Evolutionary conservation across 2,329 filamentous ascomycete species (phyloP).

Genomic region (Lasiodiplodia sp.): DNA sequence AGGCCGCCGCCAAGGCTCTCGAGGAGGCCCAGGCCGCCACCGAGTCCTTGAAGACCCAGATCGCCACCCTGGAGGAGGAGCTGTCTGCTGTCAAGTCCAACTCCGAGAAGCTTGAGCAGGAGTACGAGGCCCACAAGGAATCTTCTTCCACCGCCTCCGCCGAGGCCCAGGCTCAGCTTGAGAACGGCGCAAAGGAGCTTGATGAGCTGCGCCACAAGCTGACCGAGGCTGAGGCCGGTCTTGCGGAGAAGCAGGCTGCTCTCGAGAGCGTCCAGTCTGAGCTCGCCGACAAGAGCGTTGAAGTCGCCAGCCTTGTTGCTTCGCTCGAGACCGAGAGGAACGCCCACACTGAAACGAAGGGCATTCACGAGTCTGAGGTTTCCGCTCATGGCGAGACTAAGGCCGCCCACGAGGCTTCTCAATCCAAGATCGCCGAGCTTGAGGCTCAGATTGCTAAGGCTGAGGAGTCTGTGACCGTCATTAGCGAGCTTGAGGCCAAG

Average conservation of each 20-base stretch:
- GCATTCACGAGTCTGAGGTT: slow-evolving; percentile 23
- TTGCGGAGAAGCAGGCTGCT: slow-evolving; percentile 29
- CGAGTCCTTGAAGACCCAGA: slow-evolving; percentile 22
- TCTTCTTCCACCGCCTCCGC: slow-evolving; percentile 6
- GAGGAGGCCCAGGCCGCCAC: slow-evolving; percentile 21
- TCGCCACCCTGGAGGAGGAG: slow-evolving; percentile 22
- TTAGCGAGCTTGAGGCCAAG: slow-evolving; percentile 23
- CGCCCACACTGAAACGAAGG: slow-evolving; percentile 12
- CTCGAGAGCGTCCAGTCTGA: slow-evolving; percentile 27
- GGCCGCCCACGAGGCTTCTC: slow-evolving; percentile 22
- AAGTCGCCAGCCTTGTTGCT: slow-evolving; percentile 20
- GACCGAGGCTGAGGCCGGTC: slow-evolving; percentile 20
- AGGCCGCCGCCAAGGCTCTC: slow-evolving; percentile 19
- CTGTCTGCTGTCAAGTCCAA: slow-evolving; percentile 14
- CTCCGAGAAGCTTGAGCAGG: slow-evolving; percentile 20
- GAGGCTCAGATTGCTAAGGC: slow-evolving; percentile 16
- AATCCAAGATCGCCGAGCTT: slow-evolving; percentile 22
- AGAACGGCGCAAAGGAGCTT: slow-evolving; percentile 23
- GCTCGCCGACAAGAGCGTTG: slow-evolving; percentile 27
- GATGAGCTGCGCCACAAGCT: slow-evolving; percentile 23
- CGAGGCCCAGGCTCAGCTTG: slow-evolving; percentile 25
- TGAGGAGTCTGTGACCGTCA: slow-evolving; percentile 3
- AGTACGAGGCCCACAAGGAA: slow-evolving; percentile 26
- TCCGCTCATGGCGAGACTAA: slow-evolving; percentile 27
- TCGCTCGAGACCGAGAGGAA: slow-evolving; percentile 23